Conservation (phyloP, 306 rosid species). For the Begonia fuchsioides region DNA sequence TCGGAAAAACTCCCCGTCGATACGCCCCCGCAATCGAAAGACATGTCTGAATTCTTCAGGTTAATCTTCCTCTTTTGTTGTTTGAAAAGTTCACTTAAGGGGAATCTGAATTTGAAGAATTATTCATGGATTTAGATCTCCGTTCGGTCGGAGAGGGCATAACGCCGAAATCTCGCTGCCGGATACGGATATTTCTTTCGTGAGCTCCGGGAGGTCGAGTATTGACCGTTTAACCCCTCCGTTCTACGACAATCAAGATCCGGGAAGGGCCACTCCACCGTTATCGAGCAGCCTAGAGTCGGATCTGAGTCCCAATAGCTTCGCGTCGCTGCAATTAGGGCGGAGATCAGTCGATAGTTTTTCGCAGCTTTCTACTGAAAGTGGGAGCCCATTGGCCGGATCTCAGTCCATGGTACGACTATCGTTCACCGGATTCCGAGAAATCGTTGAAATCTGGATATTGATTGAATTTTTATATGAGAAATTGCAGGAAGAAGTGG, state of each 20-base stretch:
- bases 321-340: conserved; percentile 31
- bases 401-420: conserved; percentile 43
- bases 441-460: no score
- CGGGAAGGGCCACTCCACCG: conserved; percentile 25
- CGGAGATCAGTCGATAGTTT: conserved; percentile 48
- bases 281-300: conserved; percentile 36
- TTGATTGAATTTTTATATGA: no score
- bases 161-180: conserved; percentile 22
- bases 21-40: conserved; percentile 9
- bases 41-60: conserved; percentile 14
- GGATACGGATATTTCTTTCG: conserved; percentile 55
- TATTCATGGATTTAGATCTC: conserved; percentile 53
- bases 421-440: background rate
- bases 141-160: conserved; percentile 51
- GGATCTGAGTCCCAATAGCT: conserved; percentile 41
- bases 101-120: background rate
- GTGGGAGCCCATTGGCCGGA: conserved; percentile 31
- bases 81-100: background rate
- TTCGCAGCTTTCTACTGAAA: conserved; percentile 40
- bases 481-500: conserved; percentile 60
- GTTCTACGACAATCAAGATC: conserved; percentile 21
- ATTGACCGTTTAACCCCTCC: conserved; percentile 32
- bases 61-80: background rate
- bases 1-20: conserved; percentile 11
- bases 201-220: conserved; percentile 52